Evolutionary conservation across 768 basidiomycete genomes (phyloP), one percentile per base, ranked within the genome.

Genomic region (Podaxis rugospora): DNA sequence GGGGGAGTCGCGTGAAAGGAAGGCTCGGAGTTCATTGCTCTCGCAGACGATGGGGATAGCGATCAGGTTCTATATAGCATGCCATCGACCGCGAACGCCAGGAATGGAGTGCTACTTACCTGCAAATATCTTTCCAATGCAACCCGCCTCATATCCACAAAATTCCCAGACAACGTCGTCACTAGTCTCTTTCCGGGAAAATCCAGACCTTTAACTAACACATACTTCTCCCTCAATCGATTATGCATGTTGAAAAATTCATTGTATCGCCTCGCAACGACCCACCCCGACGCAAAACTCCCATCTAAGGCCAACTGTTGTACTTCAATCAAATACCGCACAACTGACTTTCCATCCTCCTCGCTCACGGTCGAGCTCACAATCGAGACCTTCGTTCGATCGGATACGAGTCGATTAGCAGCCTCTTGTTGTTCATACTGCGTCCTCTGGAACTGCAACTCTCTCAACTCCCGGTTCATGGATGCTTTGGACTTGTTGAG

Each of bases 131-230:
- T 91, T 72, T 98, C 95, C 66, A 99, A 68, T 0, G 87, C 91
- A 35, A 78, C 74, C 58, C 88, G 83, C 55, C 97, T 81, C 11
- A 82, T 83, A 66, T 98, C 95, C 55, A 98, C 81, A 68, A 97
- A 95, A 66, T 81, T 89, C n/a, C 85, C 86, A 18, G 93, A 92
- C 55, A 97, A 77, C n/a, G 88, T 83, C 3, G 92, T 83, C 10
- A 98, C 93, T 10, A 98, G 78, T n/a, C 90, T 84, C 73, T 98
- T 98, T 0, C 92, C 90, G 3, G 97, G 97, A 66, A 99, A 90
- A 64, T 98, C 95, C 51, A 95, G 79, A 62, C 80, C 79, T 64
- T 84, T 82, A 23, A 91, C 88, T 6, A 83, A 64, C 7, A 76
- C 72, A 67, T 89, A 88, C 49, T 85, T 83, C 51, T 97, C 97